Base-by-base conservation (phyloP, 2,329 filamentous ascomycete species). In the Colletotrichum camelliae region DNA sequence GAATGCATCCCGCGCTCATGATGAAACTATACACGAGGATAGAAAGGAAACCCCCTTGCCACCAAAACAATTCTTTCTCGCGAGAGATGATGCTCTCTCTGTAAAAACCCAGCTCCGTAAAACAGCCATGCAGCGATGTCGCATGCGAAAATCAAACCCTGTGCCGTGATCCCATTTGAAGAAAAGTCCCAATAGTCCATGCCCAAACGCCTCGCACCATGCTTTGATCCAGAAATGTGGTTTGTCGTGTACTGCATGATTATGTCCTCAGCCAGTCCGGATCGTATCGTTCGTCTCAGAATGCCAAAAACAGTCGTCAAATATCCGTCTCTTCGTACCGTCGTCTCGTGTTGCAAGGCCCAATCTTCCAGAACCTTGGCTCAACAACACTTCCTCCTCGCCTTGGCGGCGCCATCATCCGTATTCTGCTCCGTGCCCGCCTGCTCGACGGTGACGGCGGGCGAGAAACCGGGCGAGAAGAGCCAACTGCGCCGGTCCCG, bases 401-500 rank as follows among this genome's bases (percentile, higher is more conserved):
- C 77, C 15, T 76, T 79, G 15, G 70, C 65, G 6, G 71, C 78
- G 6, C 77, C 75, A 16, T 78, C 76, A 4, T 77, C 72, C 18
- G 39, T 62, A 64, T 75, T 67, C 31, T 85, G 81, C 6, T 78
- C 81, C 2, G 74, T 78, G 5, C 82, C 84, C 9, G 82, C 83
- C 52, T 86, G 86, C 71, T 88, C 89, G 33, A 90, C 82, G 4
- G 88, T 87, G 6, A 91, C 84, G 13, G 88, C 86, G 2, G 89
- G 89, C 13, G 88, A 88, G 79, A 91, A 91, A 1, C 82, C 84
- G 0, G 89, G 89, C 2, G 89, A 88, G 78, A 92, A 91, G 29
- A 92, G 81, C 91, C 91, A 92, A 81, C 90, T 92, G 58, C 90
- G 83, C 52, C 91, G 83, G 79, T 92, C 91, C 68, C 89, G 85